Evolutionary conservation across 2,329 filamentous ascomycete species (phyloP), one percentile per base, ranked within the genome.

Genomic region (Penicillium sp.): DNA sequence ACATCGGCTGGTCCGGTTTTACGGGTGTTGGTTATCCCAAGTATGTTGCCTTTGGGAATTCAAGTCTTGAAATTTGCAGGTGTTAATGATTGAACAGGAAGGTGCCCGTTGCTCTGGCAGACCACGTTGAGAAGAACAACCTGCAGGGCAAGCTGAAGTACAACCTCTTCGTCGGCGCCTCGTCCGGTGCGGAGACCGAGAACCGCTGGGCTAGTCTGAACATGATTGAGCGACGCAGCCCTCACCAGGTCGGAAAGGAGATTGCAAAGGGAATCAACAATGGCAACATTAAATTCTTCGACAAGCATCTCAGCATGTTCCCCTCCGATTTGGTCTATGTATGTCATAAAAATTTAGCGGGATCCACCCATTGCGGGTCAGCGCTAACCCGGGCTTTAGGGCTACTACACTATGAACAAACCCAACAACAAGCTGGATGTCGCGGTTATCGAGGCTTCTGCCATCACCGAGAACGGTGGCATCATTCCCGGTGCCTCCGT

Each of bases 261-360:
- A 95, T 95, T 56, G 81, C 89, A 50, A 91, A 88, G 74, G 89
- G 89, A 8, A 94, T 95, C 72, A 95, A 95, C 69, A 82, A 85
- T 59, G 89, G 89, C 35, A 78, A 85, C 57, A 95, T 95, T 72
- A 83, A 91, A 53, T 95, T 95, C 71, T 95, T 94, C 66, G 89
- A 95, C 69, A 95, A 95, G 74, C 89, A 95, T 73, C 69, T 95
- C 64, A 89, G 85, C 70, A 94, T 94, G 89, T 95, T 95, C 67
- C 89, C 89, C 3, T 79, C 84, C 31, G 89, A 95, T 65, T 74
- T 95, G 55, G 85, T 91, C 67, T 93, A 93, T 66, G 80, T 83
- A 71, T 52, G 68, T 61, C 13, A n/a, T 32, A 26, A 16, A 1
- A 5, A n/a, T 32, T 34, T 23, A 16, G 7, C 18, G 50, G 38